Conservation (phyloP, 177 flowering plant genomes). For the Vitis hybrid region DNA sequence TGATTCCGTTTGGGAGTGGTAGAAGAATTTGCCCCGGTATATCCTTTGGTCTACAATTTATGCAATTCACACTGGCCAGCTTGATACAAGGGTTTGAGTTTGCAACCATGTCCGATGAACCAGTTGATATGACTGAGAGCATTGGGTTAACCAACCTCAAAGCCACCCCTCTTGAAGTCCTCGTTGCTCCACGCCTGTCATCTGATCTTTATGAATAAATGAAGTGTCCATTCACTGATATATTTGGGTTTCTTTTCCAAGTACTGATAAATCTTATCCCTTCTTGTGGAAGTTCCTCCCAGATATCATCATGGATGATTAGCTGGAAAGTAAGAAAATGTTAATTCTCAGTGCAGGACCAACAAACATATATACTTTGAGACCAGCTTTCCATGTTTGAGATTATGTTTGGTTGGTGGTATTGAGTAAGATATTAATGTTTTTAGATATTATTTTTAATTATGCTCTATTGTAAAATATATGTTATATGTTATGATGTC, state of each 20-base stretch:
- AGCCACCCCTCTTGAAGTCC: constrained; percentile 24
- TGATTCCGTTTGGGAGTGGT: constrained; percentile 27
- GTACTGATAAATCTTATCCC: no score
- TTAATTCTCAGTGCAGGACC: no score
- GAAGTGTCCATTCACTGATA: background rate
- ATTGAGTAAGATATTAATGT: no score
- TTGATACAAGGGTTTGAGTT: constrained; percentile 29
- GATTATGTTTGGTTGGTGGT: no score
- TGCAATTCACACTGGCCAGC: constrained; percentile 14
- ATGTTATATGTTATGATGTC: no score
- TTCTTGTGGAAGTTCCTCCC: no score
- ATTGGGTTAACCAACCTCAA: constrained; percentile 18
- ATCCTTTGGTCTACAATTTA: constrained; percentile 17
- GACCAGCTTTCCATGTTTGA: no score
- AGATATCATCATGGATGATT: no score
- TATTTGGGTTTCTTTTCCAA: background rate
- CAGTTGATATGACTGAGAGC: constrained; percentile 28
- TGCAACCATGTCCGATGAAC: constrained; percentile 5
- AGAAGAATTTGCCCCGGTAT: constrained; percentile 27
- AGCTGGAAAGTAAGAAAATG: no score
- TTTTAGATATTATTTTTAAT: no score
- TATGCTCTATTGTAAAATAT: no score
- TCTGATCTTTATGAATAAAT: background rate
- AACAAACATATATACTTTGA: no score
- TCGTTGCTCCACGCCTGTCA: constrained; percentile 20